phyloP scores from a whole-genome alignment of 192 early-diverging fungal species.

The Backusella liffmaniae region DNA sequence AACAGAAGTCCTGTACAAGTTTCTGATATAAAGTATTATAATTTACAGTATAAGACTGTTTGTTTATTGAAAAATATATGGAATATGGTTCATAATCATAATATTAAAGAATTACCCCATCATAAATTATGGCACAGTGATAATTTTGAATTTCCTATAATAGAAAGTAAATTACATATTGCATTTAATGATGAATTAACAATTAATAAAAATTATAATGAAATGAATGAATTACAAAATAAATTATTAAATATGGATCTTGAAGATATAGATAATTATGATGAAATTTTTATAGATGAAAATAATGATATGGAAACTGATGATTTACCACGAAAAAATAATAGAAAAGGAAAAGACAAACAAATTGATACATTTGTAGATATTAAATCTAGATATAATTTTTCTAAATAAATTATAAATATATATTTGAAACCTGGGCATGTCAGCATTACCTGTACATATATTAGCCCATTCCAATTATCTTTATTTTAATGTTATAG shows the following conservation, averaged over 20 bases:
- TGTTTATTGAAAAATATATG: background rate
- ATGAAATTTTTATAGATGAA: background rate
- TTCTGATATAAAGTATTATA: background rate
- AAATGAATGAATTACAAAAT: background rate
- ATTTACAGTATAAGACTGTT: background rate
- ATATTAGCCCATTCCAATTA: too few relatives aligned
- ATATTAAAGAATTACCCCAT: background rate
- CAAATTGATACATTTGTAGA: too few relatives aligned
- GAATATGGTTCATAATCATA: background rate
- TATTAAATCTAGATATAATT: too few relatives aligned
- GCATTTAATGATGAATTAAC: background rate
- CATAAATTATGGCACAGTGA: background rate
- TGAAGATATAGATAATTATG: background rate
- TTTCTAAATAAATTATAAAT: too few relatives aligned
- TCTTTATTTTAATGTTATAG: too few relatives aligned
- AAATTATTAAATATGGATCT: background rate
- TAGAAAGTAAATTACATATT: background rate
- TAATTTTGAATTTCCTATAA: background rate
- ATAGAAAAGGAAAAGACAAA: background rate
- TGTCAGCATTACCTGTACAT: too few relatives aligned
- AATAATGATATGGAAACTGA: background rate
- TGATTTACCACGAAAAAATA: background rate
- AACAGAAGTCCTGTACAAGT: background rate
- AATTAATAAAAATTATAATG: background rate
- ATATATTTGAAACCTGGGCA: too few relatives aligned